Base-by-base conservation (phyloP, 2,329 filamentous ascomycete species). In the Ascochyta fabae region DNA sequence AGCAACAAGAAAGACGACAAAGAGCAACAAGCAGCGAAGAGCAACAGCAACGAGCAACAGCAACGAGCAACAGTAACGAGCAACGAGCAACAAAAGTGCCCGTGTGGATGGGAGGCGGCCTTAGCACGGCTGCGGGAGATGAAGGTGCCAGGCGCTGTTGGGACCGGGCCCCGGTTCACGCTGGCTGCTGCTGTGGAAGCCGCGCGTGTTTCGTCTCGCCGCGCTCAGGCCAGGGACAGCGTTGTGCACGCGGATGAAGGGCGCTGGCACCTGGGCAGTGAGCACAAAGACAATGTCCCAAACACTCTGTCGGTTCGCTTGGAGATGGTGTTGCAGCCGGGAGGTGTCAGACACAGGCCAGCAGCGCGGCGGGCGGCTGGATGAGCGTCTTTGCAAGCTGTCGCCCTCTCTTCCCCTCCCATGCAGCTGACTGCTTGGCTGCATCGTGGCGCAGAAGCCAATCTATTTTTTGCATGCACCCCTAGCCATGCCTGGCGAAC, bases 361-460 rank as follows among this genome's bases (percentile, higher is more conserved):
- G 55, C 53, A 57, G 54, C 53, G 42, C 36, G 5, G 44, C 48
- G 49, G 44, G 38, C 31, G 48, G 46, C 40, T 44, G 19, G 50
- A 47, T 6, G 47, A 42, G 49, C 36, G 53, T 51, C 47, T 51
- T 51, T 51, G 38, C 46, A 47, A 16, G 48, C 43, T 38, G 39
- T 45, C 38, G 12, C 19, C 27, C 43, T 31, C 41, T 16, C 35
- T 34, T 45, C 41, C 26, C 54, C 49, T 44, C 57, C 33, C 27
- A 27, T 47, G 42, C 57, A 53, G 54, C 58, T 55, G 61, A 56
- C 56, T 39, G 44, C 53, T 58, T 31, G 49, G 53, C 58, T 53
- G 53, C 56, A 38, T 44, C 40, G 54, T 57, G 54, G 54, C 54
- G 54, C 45, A 42, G 35, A 48, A 33, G 39, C 27, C 53, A 53